phyloP scores from a whole-genome alignment of 805 yeast genomes.

The Ogataea naganishii region DNA sequence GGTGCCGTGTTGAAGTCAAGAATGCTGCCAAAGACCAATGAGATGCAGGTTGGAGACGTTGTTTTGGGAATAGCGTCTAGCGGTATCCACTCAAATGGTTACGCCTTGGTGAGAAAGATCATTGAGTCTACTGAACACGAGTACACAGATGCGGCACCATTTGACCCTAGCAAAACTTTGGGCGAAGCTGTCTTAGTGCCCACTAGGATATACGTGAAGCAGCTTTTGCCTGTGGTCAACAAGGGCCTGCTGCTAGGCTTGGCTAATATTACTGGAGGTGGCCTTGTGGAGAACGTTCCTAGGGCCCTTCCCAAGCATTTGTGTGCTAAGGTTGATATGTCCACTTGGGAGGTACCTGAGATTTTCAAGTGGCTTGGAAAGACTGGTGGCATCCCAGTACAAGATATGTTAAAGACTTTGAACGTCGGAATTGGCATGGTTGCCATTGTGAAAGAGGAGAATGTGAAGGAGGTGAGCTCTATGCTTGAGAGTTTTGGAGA shows the following conservation, averaged over 20 bases:
- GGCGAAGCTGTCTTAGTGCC: constrained; percentile 87
- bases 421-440: constrained; percentile 98
- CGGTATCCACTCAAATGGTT: constrained; percentile 96
- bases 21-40: constrained; percentile 62
- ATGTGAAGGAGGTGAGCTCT: constrained; percentile 48
- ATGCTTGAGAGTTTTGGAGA: constrained; percentile 62
- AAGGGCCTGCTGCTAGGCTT: constrained; percentile 70
- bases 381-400: constrained; percentile 82
- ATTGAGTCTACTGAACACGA: constrained; percentile 66
- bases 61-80: constrained; percentile 81
- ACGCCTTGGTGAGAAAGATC: constrained; percentile 87
- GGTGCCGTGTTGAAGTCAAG: constrained; percentile 82
- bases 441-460: constrained; percentile 62
- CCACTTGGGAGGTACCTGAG: constrained; percentile 74
- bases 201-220: constrained; percentile 91
- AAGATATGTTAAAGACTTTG: constrained; percentile 82
- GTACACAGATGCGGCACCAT: constrained; percentile 77
- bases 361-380: constrained; percentile 92
- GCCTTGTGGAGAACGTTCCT: constrained; percentile 92
- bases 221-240: constrained; percentile 65
- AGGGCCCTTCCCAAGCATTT: constrained; percentile 80
- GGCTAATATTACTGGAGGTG: constrained; percentile 99
- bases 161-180: constrained; percentile 62
- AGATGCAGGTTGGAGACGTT: constrained; percentile 73
- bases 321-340: constrained; percentile 74